Conservation (phyloP, 2,329 filamentous ascomycete genomes). For the Bipolaris oryzae region DNA sequence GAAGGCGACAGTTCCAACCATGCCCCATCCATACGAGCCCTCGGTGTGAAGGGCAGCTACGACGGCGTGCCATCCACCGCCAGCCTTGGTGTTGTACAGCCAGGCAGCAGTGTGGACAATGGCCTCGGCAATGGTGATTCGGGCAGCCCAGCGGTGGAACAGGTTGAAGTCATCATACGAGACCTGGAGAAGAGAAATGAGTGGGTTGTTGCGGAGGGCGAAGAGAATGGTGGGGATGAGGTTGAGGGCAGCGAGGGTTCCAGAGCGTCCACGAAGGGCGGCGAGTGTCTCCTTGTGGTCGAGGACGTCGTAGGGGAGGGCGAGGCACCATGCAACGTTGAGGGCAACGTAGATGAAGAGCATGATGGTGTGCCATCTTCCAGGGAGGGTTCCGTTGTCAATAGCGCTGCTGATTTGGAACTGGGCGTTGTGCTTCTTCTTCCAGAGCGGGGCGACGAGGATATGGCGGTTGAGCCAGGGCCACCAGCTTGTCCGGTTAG, state of each 20-base stretch:
- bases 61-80: conserved; percentile 67
- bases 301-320: conserved; percentile 64
- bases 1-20: conserved; percentile 66
- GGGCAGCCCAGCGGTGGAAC: conserved; percentile 81
- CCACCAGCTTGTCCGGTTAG: conserved; percentile 54
- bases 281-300: conserved; percentile 67
- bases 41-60: conserved; percentile 60
- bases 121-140: conserved; percentile 72
- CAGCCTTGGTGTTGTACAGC: conserved; percentile 67
- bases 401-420: conserved; percentile 71
- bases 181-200: conserved; percentile 80
- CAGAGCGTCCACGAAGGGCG: conserved; percentile 83
- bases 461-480: conserved; percentile 69
- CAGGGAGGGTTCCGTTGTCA: conserved; percentile 77
- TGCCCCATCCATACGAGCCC: conserved; percentile 69
- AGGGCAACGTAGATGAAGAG: conserved; percentile 70
- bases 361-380: conserved; percentile 76
- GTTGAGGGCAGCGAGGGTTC: conserved; percentile 83
- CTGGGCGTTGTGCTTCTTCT: conserved; percentile 77
- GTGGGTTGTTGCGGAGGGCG: conserved; percentile 89
- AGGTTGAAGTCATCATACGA: conserved; percentile 98
- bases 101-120: conserved; percentile 75
- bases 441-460: conserved; percentile 72
- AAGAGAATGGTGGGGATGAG: conserved; percentile 90
- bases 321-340: conserved; percentile 78